Evolutionary conservation across 164 flowering plant species (phyloP).

Genomic region (Malania oleifera): DNA sequence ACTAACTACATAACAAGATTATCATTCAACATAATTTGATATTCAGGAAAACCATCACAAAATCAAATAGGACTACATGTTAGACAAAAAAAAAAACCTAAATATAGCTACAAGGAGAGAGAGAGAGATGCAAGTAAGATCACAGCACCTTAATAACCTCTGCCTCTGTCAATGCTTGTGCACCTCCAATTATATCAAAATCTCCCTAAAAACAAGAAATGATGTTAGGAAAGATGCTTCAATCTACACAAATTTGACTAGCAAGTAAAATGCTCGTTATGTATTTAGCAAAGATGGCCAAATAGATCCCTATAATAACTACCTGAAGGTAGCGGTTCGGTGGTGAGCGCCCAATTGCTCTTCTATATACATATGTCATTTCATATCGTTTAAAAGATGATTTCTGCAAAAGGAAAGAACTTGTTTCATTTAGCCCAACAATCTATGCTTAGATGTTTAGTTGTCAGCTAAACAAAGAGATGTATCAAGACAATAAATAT

Average conservation of each 20-base stretch:
- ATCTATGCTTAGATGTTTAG: too few species aligned
- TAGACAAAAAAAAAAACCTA: too few species aligned
- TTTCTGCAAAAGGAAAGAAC: constrained; percentile 36
- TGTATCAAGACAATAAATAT: too few species aligned
- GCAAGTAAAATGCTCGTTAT: not conserved
- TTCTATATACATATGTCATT: constrained; percentile 70
- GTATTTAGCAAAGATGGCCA: not conserved
- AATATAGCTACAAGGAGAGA: constrained; percentile 1
- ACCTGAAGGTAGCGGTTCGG: constrained; percentile 97
- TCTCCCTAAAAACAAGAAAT: constrained; percentile 56
- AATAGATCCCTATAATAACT: not conserved
- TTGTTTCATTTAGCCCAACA: too few species aligned
- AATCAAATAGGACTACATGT: too few species aligned
- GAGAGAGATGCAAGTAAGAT: not conserved
- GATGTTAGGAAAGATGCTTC: not conserved
- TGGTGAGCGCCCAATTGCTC: constrained; percentile 87
- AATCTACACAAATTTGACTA: not conserved
- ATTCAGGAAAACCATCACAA: too few species aligned
- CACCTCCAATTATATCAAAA: constrained; percentile 92
- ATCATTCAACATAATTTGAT: too few species aligned
- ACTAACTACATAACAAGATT: too few species aligned
- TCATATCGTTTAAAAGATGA: constrained; percentile 78
- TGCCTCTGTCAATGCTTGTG: constrained; percentile 73
- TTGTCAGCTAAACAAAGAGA: too few species aligned
- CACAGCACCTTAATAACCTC: constrained; percentile 78